Evolutionary conservation across 306 rosid genomes (phyloP).

Genomic region (Heteromeles arbutifolia): DNA sequence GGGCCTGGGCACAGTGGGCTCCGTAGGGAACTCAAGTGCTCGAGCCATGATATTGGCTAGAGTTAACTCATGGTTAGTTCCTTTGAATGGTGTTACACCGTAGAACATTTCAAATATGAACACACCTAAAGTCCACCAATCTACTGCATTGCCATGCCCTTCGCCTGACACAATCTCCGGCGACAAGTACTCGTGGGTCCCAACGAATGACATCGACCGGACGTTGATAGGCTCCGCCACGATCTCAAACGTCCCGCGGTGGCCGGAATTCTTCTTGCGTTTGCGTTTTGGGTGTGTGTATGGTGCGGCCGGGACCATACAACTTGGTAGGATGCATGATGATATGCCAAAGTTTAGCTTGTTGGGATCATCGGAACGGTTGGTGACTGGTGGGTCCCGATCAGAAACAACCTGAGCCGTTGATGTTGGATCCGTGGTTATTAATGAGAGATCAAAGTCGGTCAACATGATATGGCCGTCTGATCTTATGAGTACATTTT

Average conservation of each 20-base stretch:
- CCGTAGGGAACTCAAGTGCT: conserved; percentile 61
- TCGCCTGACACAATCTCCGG: conserved; percentile 52
- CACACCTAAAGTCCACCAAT: conserved; percentile 66
- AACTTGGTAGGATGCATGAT: conserved; percentile 57
- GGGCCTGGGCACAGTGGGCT: conserved; percentile 32
- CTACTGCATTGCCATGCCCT: conserved; percentile 58
- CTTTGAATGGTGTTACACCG: conserved; percentile 62
- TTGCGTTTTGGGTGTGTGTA: conserved; percentile 38
- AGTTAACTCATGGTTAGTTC: conserved; percentile 45
- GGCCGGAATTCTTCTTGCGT: conserved; percentile 24
- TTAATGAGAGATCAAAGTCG: conserved; percentile 60
- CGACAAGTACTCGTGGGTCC: conserved; percentile 56
- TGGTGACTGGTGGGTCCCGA: conserved; percentile 8
- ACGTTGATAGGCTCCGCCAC: conserved; percentile 48
- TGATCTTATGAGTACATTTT: conserved; percentile 38
- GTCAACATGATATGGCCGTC: conserved; percentile 65
- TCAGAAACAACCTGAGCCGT: conserved; percentile 37
- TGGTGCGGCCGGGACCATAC: conserved; percentile 46
- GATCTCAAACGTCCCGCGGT: conserved; percentile 31
- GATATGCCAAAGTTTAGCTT: conserved; percentile 33
- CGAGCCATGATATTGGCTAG: conserved; percentile 60
- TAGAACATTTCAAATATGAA: conserved; percentile 50
- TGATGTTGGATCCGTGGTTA: conserved; percentile 29
- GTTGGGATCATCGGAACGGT: neutral
- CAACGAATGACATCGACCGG: conserved; percentile 65